Evolutionary conservation across 495 filamentous ascomycete species (phyloP).

Genomic region (Durotheca rogersii): DNA sequence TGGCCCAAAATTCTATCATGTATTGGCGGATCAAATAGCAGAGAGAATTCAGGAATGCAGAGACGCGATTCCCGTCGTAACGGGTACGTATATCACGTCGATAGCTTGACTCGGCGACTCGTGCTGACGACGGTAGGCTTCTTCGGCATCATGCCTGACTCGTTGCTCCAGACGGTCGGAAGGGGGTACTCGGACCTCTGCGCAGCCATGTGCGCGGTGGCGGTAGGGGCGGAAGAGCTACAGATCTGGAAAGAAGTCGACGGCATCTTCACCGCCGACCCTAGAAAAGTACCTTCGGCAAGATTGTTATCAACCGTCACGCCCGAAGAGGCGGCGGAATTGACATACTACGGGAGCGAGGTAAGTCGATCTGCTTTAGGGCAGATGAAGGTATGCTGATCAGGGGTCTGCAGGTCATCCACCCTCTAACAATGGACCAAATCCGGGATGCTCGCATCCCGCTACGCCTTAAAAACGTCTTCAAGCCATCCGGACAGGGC

Average conservation of each 20-base stretch:
- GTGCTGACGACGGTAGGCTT: conserved; percentile 46
- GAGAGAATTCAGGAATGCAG: conserved; percentile 29
- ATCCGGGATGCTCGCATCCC: conserved; percentile 41
- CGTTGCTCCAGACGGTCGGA: conserved; percentile 48
- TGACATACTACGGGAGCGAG: conserved; percentile 57
- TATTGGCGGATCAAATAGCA: conserved; percentile 36
- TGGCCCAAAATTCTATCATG: conserved; percentile 38
- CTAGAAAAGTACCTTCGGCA: conserved; percentile 54
- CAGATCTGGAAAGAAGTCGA: conserved; percentile 61
- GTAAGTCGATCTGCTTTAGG: conserved; percentile 15
- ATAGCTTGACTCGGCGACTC: not conserved
- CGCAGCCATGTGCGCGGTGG: conserved; percentile 52
- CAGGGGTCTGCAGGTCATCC: conserved; percentile 38
- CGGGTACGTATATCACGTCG: conserved; percentile 18
- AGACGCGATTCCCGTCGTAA: conserved; percentile 35
- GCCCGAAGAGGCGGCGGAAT: conserved; percentile 53
- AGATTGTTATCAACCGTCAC: conserved; percentile 51
- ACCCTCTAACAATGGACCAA: conserved; percentile 48
- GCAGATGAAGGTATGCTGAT: conserved; percentile 8
- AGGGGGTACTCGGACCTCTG: conserved; percentile 57
- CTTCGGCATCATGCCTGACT: conserved; percentile 52
- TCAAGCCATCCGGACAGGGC: conserved; percentile 40
- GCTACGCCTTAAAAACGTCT: conserved; percentile 45
- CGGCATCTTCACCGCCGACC: conserved; percentile 59
- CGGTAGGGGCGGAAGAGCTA: conserved; percentile 49